phyloP scores from a whole-genome alignment of 768 basidiomycete species.

The Boletellus ananiceps region DNA sequence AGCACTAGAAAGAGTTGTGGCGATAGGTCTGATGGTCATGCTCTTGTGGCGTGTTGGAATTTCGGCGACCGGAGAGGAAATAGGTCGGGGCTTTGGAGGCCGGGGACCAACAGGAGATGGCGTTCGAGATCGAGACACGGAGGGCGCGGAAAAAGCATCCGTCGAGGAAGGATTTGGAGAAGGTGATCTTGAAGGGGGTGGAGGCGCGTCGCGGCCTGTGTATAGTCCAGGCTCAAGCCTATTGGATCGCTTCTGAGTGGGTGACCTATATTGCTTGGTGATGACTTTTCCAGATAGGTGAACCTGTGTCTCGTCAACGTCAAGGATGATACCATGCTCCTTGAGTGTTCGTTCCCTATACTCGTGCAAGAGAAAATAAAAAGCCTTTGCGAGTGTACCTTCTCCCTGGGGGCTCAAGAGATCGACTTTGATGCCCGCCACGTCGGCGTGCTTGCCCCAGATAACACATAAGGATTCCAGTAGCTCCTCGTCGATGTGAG shows the following conservation, averaged over 20 bases:
- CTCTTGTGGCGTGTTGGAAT: conserved; percentile 30
- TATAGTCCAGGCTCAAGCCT: conserved; percentile 18
- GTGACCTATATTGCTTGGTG: conserved; percentile 41
- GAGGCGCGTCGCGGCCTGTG: conserved; percentile 25
- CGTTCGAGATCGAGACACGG: conserved; percentile 38
- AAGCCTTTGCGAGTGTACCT: conserved; percentile 78
- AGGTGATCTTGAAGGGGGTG: conserved; percentile 27
- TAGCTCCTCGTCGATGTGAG: conserved; percentile 72
- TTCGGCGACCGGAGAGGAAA: conserved; percentile 27
- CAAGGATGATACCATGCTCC: conserved; percentile 47
- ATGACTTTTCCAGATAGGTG: conserved; percentile 28
- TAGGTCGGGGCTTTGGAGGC: conserved; percentile 28
- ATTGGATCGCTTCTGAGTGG: conserved; percentile 31
- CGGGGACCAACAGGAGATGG: conserved; percentile 52
- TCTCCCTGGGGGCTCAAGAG: conserved; percentile 65
- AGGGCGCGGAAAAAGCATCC: conserved; percentile 13
- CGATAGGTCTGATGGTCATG: conserved; percentile 24
- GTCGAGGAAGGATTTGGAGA: conserved; percentile 20
- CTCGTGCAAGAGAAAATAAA: conserved; percentile 78
- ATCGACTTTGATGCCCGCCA: conserved; percentile 55
- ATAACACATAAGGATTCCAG: conserved; percentile 76
- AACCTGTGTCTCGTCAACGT: conserved; percentile 23
- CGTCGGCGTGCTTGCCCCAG: conserved; percentile 72
- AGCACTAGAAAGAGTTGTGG: conserved; percentile 11
- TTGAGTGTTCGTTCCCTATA: conserved; percentile 65